phyloP scores from a whole-genome alignment of 2,329 filamentous ascomycete species.

The Neobulgaria alba region DNA sequence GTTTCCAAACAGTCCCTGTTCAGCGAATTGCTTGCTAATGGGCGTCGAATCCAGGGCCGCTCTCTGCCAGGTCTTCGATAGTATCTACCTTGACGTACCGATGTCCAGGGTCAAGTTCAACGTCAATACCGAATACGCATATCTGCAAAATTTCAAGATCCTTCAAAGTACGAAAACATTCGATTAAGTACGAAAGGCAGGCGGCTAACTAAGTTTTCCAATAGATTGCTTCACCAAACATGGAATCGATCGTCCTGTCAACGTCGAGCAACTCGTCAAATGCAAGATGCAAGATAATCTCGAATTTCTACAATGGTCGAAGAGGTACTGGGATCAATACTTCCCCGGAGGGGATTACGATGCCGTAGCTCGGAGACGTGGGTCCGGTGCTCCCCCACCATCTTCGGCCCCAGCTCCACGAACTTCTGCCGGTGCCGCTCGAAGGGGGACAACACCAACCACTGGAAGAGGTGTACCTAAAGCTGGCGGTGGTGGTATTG shows the following conservation, averaged over 20 bases:
- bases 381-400: conserved; percentile 49
- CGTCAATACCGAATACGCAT: conserved; percentile 92
- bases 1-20: background rate
- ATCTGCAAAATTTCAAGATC: conserved; percentile 97
- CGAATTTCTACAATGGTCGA: conserved; percentile 95
- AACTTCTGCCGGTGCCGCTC: conserved; percentile 38
- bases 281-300: conserved; percentile 99
- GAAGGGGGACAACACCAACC: conserved; percentile 34
- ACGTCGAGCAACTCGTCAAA: conserved; percentile 82
- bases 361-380: conserved; percentile 76
- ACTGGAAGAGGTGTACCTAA: conserved; percentile 36
- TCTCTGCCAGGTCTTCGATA: conserved; percentile 95
- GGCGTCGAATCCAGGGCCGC: conserved; percentile 57
- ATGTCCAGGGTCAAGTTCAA: conserved; percentile 98
- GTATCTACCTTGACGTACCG: conserved; percentile 90
- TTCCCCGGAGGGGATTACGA: conserved; percentile 97
- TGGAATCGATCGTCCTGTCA: conserved; percentile 79
- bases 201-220: conserved; percentile 5
- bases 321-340: conserved; percentile 96
- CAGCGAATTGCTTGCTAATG: background rate
- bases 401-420: conserved; percentile 40
- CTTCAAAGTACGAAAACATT: conserved; percentile 62
- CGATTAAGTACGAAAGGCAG: conserved; percentile 2
- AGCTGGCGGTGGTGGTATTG: conserved; percentile 43
- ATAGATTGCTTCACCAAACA: conserved; percentile 79